phyloP scores from a whole-genome alignment of 2,329 filamentous ascomycete species.

The Aureobasidium zeae region DNA sequence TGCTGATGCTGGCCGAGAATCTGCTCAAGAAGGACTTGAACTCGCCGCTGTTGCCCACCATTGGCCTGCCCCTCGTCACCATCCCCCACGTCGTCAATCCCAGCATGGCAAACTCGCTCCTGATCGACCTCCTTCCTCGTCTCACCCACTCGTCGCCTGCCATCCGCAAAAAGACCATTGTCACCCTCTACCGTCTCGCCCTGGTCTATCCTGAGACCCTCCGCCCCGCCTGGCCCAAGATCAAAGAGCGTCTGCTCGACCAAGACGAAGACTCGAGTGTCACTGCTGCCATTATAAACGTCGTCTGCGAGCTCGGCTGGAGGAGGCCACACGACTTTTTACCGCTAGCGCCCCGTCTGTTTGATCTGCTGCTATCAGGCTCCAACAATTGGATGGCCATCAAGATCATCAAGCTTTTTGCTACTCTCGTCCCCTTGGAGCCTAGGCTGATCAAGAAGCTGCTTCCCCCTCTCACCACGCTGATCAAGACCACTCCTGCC shows the following conservation, averaged over 20 bases:
- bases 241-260: slow-evolving; percentile 89
- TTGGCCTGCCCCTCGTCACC: slow-evolving; percentile 76
- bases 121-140: slow-evolving; percentile 77
- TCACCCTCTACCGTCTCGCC: slow-evolving; percentile 85
- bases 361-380: slow-evolving; percentile 82
- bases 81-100: slow-evolving; percentile 94
- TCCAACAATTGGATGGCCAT: slow-evolving; percentile 99
- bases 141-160: slow-evolving; percentile 76
- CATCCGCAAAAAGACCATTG: slow-evolving; percentile 90
- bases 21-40: slow-evolving; percentile 88
- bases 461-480: slow-evolving; percentile 77
- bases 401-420: slow-evolving; percentile 97
- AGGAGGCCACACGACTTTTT: slow-evolving; percentile 88
- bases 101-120: slow-evolving; percentile 79
- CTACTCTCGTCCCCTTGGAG: slow-evolving; percentile 84
- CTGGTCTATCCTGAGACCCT: slow-evolving; percentile 95
- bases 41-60: slow-evolving; percentile 61
- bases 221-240: slow-evolving; percentile 89
- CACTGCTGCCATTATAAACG: slow-evolving; percentile 91
- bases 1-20: slow-evolving; percentile 95
- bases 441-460: slow-evolving; percentile 86
- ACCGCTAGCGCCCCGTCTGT: slow-evolving; percentile 79
- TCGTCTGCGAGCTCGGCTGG: slow-evolving; percentile 93
- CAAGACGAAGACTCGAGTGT: slow-evolving; percentile 84
- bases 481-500: slow-evolving; percentile 88